A percentile compares a stretch with the other conserved stretches of the same genome.
These are phyloP conservation scores for Zymoseptoria crescenta DNA, from an alignment of 2,329 filamentous ascomycete genomes.

Conservation along the genomic window DNA sequence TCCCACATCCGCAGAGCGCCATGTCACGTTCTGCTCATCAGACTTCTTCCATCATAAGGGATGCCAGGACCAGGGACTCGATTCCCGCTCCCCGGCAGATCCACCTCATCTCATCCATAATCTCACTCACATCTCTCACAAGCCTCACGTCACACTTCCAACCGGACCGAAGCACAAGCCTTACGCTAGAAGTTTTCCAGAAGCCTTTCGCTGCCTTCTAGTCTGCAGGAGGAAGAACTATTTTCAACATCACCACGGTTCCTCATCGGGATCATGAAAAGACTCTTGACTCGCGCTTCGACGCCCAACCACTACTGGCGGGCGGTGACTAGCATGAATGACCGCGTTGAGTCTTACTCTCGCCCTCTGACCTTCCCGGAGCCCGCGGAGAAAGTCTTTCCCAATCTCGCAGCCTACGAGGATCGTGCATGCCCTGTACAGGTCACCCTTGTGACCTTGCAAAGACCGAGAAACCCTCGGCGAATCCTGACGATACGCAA, in stretches of 20 bases:
- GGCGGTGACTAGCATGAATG: too few relatives aligned
- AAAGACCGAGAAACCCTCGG: too few relatives aligned
- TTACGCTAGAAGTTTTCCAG: neutral
- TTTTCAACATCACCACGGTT: neutral
- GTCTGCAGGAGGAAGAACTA: neutral
- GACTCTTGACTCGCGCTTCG: neutral
- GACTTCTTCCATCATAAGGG: neutral
- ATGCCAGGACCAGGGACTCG: neutral
- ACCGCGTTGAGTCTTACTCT: too few relatives aligned
- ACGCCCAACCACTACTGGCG: too few relatives aligned
- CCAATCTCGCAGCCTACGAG: too few relatives aligned
- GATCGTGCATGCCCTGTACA: too few relatives aligned
- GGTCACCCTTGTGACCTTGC: too few relatives aligned
- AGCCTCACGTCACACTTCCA: neutral
- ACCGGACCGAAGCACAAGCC: neutral
- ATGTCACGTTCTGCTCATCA: neutral
- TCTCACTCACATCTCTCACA: neutral
- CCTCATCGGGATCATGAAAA: neutral
- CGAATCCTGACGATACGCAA: too few relatives aligned
- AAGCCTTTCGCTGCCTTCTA: neutral
- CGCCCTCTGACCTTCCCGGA: too few relatives aligned
- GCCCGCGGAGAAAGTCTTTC: too few relatives aligned
- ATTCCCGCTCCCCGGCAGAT: neutral
- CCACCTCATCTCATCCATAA: neutral
- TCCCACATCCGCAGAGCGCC: neutral